Evolutionary conservation across 768 basidiomycete genomes (phyloP).

Genomic region (Amanita inopinata): DNA sequence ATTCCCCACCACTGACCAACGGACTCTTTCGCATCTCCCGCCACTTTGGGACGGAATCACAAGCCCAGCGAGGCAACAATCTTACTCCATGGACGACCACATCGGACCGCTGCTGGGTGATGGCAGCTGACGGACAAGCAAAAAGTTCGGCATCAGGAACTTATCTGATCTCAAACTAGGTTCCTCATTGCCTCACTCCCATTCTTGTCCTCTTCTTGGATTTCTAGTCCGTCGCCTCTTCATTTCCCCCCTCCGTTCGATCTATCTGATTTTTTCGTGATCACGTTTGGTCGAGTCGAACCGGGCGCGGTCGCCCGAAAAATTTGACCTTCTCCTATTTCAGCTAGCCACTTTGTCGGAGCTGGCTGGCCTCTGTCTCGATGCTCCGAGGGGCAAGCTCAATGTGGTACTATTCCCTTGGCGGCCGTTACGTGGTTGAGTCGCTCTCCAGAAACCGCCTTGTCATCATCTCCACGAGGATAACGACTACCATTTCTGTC

Average conservation of each 20-base stretch:
- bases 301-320: neutral
- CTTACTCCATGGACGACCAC: neutral
- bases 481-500: no score
- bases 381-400: constrained; percentile 5
- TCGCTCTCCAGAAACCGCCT: neutral
- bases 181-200: neutral
- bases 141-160: neutral
- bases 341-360: neutral
- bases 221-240: neutral
- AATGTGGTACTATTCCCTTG: neutral
- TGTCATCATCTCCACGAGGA: no score
- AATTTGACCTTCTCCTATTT: constrained; percentile 2
- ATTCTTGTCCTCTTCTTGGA: neutral
- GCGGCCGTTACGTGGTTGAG: constrained; percentile 6
- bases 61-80: neutral
- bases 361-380: neutral
- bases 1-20: constrained; percentile 1
- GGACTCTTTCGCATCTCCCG: neutral
- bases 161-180: neutral
- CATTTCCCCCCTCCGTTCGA: neutral
- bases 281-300: neutral
- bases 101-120: neutral
- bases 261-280: neutral
- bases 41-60: neutral
- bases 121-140: neutral